Evolutionary conservation across 2,329 filamentous ascomycete genomes (phyloP).

Genomic region (Claviceps maximensis): DNA sequence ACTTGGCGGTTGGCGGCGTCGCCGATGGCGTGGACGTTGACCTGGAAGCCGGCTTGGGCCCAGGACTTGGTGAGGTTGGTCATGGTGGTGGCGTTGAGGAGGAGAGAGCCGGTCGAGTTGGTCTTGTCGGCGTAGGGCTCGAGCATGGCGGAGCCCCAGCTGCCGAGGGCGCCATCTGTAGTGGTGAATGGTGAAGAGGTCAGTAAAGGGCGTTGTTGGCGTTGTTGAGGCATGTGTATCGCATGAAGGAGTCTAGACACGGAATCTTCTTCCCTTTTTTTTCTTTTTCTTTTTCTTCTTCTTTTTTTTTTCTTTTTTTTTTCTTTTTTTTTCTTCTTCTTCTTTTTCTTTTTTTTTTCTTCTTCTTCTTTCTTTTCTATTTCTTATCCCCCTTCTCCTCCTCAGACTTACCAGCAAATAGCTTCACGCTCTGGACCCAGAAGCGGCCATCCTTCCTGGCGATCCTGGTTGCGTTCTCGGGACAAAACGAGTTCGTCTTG

Average conservation of each 20-base stretch:
- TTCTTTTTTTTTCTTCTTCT: too few species aligned
- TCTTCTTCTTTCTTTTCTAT: too few species aligned
- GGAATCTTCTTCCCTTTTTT: too few species aligned
- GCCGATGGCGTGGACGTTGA: slow-evolving; percentile 62
- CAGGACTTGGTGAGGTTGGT: slow-evolving; percentile 40
- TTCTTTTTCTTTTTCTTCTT: too few species aligned
- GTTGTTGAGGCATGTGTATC: too few species aligned
- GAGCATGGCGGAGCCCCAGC: slow-evolving; percentile 60
- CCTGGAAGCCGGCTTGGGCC: slow-evolving; percentile 49
- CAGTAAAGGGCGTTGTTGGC: too few species aligned
- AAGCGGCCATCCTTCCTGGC: slow-evolving; percentile 35
- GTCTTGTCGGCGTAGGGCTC: slow-evolving; percentile 53
- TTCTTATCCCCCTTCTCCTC: too few species aligned
- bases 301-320: too few species aligned
- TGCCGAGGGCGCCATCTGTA: slow-evolving; percentile 54
- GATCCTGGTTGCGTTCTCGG: slow-evolving; percentile 30
- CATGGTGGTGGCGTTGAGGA: slow-evolving; percentile 50
- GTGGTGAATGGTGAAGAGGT: neutral
- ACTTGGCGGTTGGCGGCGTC: slow-evolving; percentile 54
- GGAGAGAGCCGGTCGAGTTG: slow-evolving; percentile 47
- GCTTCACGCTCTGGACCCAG: slow-evolving; percentile 49
- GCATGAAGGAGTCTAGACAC: too few species aligned
- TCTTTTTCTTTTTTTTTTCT: too few species aligned
- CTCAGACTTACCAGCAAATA: slow-evolving; percentile 49
- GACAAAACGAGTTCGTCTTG: slow-evolving; percentile 50